These are phyloP conservation scores for Stemphylium beticola DNA, from an alignment of 2,329 filamentous ascomycete genomes.

Conservation along the genomic window DNA sequence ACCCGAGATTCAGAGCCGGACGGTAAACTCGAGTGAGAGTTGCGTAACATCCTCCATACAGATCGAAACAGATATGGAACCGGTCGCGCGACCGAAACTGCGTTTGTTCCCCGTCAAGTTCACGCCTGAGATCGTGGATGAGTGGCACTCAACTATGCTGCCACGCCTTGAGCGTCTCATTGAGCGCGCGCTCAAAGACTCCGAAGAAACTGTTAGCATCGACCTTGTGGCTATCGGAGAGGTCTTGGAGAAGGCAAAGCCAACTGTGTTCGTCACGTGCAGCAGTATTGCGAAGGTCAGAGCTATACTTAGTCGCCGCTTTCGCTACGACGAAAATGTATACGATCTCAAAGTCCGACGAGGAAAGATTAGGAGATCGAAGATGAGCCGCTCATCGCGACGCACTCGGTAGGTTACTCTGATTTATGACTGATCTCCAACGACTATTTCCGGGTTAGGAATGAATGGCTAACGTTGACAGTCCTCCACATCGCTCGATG, in stretches of 20 bases:
- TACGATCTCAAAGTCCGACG: conserved; percentile 75
- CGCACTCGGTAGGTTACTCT: conserved; percentile 23
- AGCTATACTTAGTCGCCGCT: conserved; percentile 71
- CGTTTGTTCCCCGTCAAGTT: conserved; percentile 57
- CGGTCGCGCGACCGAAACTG: conserved; percentile 41
- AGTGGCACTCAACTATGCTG: conserved; percentile 75
- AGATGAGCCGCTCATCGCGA: conserved; percentile 50
- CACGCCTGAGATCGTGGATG: conserved; percentile 68
- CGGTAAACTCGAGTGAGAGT: conserved; percentile 25
- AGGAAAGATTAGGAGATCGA: conserved; percentile 70
- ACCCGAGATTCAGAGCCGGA: conserved; percentile 32
- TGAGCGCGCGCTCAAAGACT: conserved; percentile 72
- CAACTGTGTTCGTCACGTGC: conserved; percentile 79
- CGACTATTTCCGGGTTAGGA: not conserved
- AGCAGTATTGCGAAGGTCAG: conserved; percentile 76
- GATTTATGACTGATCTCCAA: no score
- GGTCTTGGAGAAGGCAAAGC: conserved; percentile 67
- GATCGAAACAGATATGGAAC: conserved; percentile 42
- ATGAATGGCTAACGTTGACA: not conserved
- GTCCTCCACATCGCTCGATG: conserved; percentile 49
- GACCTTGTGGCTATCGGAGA: conserved; percentile 77
- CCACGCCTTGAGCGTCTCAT: conserved; percentile 75
- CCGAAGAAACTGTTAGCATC: conserved; percentile 79
- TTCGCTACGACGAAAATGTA: conserved; percentile 69
- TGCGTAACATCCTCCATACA: conserved; percentile 41